Evolutionary conservation across 2,329 filamentous ascomycete genomes (phyloP), one percentile per base, ranked within the genome.

Genomic region (Beauveria brongniartii): DNA sequence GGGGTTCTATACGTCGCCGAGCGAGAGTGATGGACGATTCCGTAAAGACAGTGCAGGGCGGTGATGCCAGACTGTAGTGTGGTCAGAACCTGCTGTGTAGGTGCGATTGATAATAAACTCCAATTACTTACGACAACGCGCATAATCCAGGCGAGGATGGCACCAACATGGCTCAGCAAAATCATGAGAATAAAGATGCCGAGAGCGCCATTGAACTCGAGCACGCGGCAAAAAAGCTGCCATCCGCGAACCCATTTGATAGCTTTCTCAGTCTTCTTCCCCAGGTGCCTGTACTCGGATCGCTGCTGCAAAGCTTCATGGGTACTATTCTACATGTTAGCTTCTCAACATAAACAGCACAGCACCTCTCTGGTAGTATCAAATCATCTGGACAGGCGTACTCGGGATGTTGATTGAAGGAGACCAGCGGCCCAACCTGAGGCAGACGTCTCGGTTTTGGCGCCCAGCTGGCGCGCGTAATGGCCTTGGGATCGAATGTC

Each of bases 371-470:
- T 43, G 16, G 30, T 9, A 43, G 26, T 16, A 24, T 10, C 30
- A 26, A 18, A 22, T 46, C 6, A 14, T 5, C 9, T 8, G 14
- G 16, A 12, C 12, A n/a, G 12, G 77, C 85, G 70, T 81, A 91
- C 88, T 97, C 92, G 1, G 92, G 92, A 73, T 96, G 92, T 62
- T 84, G 82, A 73, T 95, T 94, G 79, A 96, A 89, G 63, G 88
- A 83, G 64, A 97, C 76, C 65, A 95, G 76, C 14, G 91, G 92
- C 0, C 91, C 92, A 58, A 89, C 80, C 50, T 80, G 82, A 79
- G 89, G 88, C 47, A 83, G 80, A 69, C 81, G 86, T 28, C 75
- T 78, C 46, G 83, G 78, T 59, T 84, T 83, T 14, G 84, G 82
- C 69, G 85, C 78, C 78, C 84, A 90, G 75, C 89, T 93, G 64